Base-by-base conservation (phyloP, 2,329 filamentous ascomycete genomes). In the Alternaria gansuensis region DNA sequence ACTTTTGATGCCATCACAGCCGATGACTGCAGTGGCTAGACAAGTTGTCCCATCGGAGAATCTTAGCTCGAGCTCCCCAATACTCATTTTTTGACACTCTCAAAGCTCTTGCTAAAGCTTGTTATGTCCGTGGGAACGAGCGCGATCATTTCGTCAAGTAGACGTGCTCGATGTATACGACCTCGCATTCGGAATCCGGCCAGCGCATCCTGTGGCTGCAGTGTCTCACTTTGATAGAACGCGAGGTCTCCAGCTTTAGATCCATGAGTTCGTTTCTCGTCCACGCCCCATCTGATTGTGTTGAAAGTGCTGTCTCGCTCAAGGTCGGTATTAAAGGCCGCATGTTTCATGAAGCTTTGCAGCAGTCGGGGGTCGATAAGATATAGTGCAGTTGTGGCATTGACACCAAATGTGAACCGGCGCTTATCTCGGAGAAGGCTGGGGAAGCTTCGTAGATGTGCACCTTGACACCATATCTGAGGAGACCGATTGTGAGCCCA, bases 1-100 rank as follows among this genome's bases (percentile, higher is more conserved):
- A 2, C 85, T 87, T 70, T 84, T 85, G 66, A 90, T 86, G 2
- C 87, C 87, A 69, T 90, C 87, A 68, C 85, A 88, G 17, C 85
- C 87, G 57, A 89, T 80, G 0, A 86, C 81, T 1, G 80, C 76
- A 62, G 77, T 78, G 5, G 80, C 79, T 14, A 74, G 59, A 0
- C 74, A 80, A 0, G 66, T 72, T 0, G 71, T 79, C 2, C 82
- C 81, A 66, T 85, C 83, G 1, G 71, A 59, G 57, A 85, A 80
- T 13, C 54, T 59, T 28, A 79, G 56, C 26, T 56, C 39, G 17
- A 70, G 29, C 2, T 51, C 58, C 7, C 64, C 68, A 46, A 60
- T 50, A 10, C 46, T 39, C 4, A 54, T 45, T 23, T 68, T 13
- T 67, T 59, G 3, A 67, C 59, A 4, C 50, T 43, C 3, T 60